Evolutionary conservation across 805 yeast genomes (phyloP), one percentile per base, ranked within the genome.

Genomic region (Kluyveromyces wickerhamii): DNA sequence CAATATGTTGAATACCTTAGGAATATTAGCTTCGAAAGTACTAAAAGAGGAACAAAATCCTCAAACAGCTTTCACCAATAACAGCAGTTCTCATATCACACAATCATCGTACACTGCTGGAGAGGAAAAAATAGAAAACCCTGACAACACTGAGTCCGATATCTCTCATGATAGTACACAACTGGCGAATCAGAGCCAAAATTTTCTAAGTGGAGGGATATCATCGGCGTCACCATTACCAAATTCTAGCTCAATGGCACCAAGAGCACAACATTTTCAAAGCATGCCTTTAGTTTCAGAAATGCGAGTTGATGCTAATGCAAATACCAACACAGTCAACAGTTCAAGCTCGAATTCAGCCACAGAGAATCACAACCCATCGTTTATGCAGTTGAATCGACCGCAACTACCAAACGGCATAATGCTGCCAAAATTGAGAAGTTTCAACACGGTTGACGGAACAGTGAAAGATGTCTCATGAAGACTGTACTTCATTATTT

Each of bases 1-100:
- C 6, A 46, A 49, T 26, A 66, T 67, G 60, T 41, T 74, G 30
- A 68, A 66, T 28, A 70, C 78, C 1, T 54, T 74, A 30, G 79
- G 77, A 10, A 51, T 70, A 38, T 54, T 74, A 35, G 79, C 79
- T 3, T 63, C 72, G 27, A 78, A 72, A 42, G 75, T 69, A 0
- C 48, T 71, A 21, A 60, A 62, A 28, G 68, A 64, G 36, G 63
- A 60, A 37, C 32, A 33, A 14, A 12, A n/a, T 3, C 25, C 33
- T 4, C 26, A n/a, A 40, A 49, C 30, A 34, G 41, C 27, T 28
- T 37, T 13, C 36, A 43, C 17, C 42, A 40, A 8, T 41, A 32
- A 24, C 34, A 40, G 16, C 45, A 40, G 10, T 37, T 9, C n/a
- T 3, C 21, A 22, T 4, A 19, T 10, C 8, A 16, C 22, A 10